These are phyloP conservation scores for Conoideocrella luteorostrata DNA, from an alignment of 2,329 filamentous ascomycete genomes.

Conservation along the genomic window DNA sequence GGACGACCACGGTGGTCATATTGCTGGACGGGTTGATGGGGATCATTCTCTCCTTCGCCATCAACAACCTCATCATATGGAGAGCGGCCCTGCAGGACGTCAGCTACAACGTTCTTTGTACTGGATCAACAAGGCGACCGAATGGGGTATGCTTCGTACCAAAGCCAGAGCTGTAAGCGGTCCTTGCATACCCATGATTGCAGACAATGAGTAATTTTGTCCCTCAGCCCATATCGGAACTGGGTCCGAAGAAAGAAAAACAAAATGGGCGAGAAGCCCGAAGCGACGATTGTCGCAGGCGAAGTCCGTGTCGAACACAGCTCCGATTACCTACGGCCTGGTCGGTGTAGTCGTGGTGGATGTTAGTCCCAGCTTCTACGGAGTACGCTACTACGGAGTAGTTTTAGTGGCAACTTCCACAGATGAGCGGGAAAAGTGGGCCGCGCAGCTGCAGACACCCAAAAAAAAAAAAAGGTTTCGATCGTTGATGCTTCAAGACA, in stretches of 20 bases:
- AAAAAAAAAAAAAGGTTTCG: constrained; percentile 10
- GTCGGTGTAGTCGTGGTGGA: no score
- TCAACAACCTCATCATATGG: constrained; percentile 52
- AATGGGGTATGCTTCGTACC: no score
- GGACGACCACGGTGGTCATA: constrained; percentile 52
- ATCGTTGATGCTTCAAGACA: constrained; percentile 1
- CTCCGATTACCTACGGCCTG: no score
- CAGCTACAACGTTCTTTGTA: constrained; percentile 2
- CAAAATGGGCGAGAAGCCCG: not conserved
- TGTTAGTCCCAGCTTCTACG: no score
- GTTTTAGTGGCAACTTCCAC: no score
- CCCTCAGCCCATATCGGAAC: not conserved
- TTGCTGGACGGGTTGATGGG: constrained; percentile 36
- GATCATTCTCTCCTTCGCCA: constrained; percentile 38
- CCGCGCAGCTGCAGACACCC: no score
- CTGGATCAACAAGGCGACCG: no score
- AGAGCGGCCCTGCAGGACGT: constrained; percentile 43
- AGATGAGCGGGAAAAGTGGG: not conserved
- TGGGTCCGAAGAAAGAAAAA: not conserved
- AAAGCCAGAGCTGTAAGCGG: constrained; percentile 51
- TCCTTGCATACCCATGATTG: constrained; percentile 45
- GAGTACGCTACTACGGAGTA: no score
- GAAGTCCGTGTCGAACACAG: no score
- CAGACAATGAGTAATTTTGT: not conserved
- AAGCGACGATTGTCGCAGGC: no score